Conservation (phyloP, 2,329 filamentous ascomycete genomes). For the Cercospora brassicicola region DNA sequence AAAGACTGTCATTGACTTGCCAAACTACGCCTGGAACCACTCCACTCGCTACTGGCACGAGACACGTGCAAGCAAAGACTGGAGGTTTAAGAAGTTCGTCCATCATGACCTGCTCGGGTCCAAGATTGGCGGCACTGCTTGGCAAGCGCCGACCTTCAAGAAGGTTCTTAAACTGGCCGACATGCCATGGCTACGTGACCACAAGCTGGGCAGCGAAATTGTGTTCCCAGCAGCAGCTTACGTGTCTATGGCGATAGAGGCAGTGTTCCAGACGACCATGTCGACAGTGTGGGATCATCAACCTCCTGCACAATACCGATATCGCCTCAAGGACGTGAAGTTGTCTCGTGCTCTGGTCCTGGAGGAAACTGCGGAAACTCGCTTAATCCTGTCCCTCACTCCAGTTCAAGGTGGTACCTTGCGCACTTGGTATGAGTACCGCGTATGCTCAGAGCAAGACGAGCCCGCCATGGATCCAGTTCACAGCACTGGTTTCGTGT, state of each 20-base stretch:
- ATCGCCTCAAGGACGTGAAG: background rate
- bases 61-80: background rate
- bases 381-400: background rate
- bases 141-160: background rate
- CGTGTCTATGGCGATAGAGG: too few species aligned
- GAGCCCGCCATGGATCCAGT: background rate
- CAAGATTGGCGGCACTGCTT: background rate
- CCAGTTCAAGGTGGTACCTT: background rate
- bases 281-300: background rate
- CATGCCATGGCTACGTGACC: constrained; percentile 33
- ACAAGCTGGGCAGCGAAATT: constrained; percentile 18
- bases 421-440: background rate
- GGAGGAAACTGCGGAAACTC: background rate
- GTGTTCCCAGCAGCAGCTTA: too few species aligned
- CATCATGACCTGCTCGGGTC: constrained; percentile 10
- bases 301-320: background rate
- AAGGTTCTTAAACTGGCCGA: background rate
- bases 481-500: background rate
- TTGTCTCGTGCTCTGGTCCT: background rate
- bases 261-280: too few species aligned
- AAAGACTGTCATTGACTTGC: background rate
- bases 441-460: background rate
- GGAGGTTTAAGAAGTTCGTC: constrained; percentile 1
- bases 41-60: background rate
- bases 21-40: constrained; percentile 11